These are phyloP conservation scores for Geopyxis carbonaria DNA, from an alignment of 495 filamentous ascomycete species.

Conservation along the genomic window DNA sequence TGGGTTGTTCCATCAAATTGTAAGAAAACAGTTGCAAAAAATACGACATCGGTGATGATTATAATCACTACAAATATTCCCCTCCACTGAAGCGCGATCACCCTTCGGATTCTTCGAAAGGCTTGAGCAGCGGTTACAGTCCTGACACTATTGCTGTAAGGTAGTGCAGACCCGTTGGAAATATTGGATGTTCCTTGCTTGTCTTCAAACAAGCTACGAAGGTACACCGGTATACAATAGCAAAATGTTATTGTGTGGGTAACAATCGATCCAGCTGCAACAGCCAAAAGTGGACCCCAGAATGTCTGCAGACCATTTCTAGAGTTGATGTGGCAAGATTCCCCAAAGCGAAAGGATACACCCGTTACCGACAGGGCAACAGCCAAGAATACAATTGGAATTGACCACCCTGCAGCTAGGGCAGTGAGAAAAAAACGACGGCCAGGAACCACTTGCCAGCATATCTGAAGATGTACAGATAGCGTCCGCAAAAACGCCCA, in stretches of 20 bases:
- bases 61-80: slow-evolving; percentile 72
- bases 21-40: slow-evolving; percentile 81
- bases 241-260: slow-evolving; percentile 58
- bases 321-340: slow-evolving; percentile 83
- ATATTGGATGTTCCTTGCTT: slow-evolving; percentile 36
- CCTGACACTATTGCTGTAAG: slow-evolving; percentile 68
- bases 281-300: slow-evolving; percentile 74
- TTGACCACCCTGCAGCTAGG: slow-evolving; percentile 62
- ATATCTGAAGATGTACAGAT: slow-evolving; percentile 91
- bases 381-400: slow-evolving; percentile 55
- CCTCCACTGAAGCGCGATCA: slow-evolving; percentile 88
- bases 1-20: slow-evolving; percentile 56
- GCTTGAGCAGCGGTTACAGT: slow-evolving; percentile 76
- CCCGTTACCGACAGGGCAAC: slow-evolving; percentile 70
- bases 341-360: slow-evolving; percentile 83
- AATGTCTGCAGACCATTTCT: slow-evolving; percentile 61
- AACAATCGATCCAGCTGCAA: slow-evolving; percentile 59
- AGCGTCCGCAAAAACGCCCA: slow-evolving; percentile 85
- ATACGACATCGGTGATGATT: slow-evolving; percentile 76
- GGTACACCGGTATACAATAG: slow-evolving; percentile 89
- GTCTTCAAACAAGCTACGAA: slow-evolving; percentile 63
- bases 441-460: slow-evolving; percentile 85
- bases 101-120: slow-evolving; percentile 65
- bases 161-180: slow-evolving; percentile 53
- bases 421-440: slow-evolving; percentile 79